Conservation (phyloP, 768 basidiomycete species). For the Lactifluus volemus region DNA sequence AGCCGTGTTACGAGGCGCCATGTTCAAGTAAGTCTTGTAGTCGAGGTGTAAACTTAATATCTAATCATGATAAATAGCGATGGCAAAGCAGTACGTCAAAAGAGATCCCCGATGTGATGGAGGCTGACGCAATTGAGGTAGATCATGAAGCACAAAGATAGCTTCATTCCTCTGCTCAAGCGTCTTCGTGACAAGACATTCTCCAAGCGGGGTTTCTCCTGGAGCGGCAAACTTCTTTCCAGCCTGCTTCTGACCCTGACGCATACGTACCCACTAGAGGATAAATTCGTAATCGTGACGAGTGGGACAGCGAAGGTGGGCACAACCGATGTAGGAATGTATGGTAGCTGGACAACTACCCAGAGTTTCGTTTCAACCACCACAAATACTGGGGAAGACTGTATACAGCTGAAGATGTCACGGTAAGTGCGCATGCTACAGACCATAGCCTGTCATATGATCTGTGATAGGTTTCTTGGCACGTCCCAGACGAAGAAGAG, state of each 20-base stretch:
- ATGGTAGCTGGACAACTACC: neutral
- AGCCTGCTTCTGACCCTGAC: slow-evolving; percentile 67
- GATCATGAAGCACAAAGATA: slow-evolving; percentile 56
- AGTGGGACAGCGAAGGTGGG: slow-evolving; percentile 66
- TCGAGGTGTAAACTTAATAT: neutral
- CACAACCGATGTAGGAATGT: neutral
- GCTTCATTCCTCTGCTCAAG: slow-evolving; percentile 51
- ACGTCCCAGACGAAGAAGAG: slow-evolving; percentile 61
- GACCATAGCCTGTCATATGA: neutral
- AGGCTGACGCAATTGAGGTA: slow-evolving; percentile 24
- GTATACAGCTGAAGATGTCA: slow-evolving; percentile 60
- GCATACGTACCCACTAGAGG: slow-evolving; percentile 73
- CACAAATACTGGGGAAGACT: slow-evolving; percentile 75
- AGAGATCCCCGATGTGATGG: neutral
- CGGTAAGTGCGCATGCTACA: slow-evolving; percentile 33
- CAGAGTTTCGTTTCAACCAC: slow-evolving; percentile 64
- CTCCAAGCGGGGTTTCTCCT: slow-evolving; percentile 76
- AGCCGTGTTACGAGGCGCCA: slow-evolving; percentile 68
- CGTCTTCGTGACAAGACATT: slow-evolving; percentile 61
- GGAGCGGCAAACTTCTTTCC: slow-evolving; percentile 69
- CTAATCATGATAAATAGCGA: slow-evolving; percentile 27
- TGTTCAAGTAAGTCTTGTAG: slow-evolving; percentile 57
- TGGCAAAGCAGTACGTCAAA: slow-evolving; percentile 45
- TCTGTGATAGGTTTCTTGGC: slow-evolving; percentile 56
- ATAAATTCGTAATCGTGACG: slow-evolving; percentile 73